Percentiles rank a stretch among this genome's conserved stretches.
Evolutionary conservation across 805 yeast species (phyloP).

Genomic region (Metschnikowia rubicola): DNA sequence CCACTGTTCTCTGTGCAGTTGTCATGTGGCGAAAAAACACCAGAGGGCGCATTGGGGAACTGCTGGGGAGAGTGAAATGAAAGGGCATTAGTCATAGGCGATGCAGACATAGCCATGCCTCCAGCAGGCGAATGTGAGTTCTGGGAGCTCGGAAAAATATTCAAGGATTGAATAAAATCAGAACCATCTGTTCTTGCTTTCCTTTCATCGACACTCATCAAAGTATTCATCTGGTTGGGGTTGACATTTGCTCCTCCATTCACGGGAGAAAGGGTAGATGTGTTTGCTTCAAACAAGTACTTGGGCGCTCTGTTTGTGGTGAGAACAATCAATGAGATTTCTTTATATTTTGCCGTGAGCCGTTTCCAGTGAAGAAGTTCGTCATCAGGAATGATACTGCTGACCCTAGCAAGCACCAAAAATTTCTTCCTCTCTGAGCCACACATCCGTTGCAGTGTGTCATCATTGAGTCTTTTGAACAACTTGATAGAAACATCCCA

Average conservation of each 20-base stretch:
- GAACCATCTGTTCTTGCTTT: not conserved
- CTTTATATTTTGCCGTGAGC: constrained; percentile 54
- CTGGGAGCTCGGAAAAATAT: constrained; percentile 15
- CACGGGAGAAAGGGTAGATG: too few relatives aligned
- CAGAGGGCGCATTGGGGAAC: constrained; percentile 31
- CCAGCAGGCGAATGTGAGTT: constrained; percentile 14
- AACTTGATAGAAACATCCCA: constrained; percentile 56
- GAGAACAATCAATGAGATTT: constrained; percentile 61
- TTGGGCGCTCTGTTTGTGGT: constrained; percentile 63
- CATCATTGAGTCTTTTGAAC: constrained; percentile 34
- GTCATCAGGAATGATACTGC: constrained; percentile 76
- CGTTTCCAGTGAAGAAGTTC: constrained; percentile 78
- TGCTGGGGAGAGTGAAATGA: constrained; percentile 38
- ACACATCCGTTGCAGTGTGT: constrained; percentile 27
- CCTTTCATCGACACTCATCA: not conserved
- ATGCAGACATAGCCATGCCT: constrained; percentile 19
- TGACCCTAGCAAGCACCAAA: constrained; percentile 64
- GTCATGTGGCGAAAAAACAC: constrained; percentile 32
- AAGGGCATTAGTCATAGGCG: constrained; percentile 29
- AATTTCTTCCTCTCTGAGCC: constrained; percentile 53
- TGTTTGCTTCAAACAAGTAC: constrained; percentile 21
- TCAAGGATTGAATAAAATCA: constrained; percentile 21
- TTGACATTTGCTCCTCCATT: too few relatives aligned
- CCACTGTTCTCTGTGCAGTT: constrained; percentile 6
- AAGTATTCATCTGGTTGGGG: not conserved